Evolutionary conservation across 441 rosid genomes (phyloP), one percentile per base, ranked within the genome.

Genomic region (Pelargonium cotyledonis): DNA sequence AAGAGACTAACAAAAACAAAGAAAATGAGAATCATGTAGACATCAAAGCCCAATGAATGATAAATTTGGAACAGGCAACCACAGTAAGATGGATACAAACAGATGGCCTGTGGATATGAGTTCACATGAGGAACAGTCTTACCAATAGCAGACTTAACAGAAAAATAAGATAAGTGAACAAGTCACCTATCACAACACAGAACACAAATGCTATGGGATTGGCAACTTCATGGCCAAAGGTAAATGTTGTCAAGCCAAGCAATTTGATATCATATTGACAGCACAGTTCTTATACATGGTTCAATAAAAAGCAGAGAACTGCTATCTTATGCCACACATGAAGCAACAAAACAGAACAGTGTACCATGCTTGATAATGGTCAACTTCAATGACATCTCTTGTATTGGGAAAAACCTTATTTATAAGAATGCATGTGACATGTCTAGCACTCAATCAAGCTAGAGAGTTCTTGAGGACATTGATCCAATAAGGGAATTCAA

Each of bases 1-100:
- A 94, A 91, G 65, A 94, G 91, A 77, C 98, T 89, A 74, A 63
- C 68, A 29, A 23, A 66, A 65, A 47, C 60, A 9, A 69, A 70
- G 61, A 38, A 41, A 68, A 23, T 35, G 5, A 70, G 58, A 26
- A 8, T 41, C 18, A 67, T 29, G n/a, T 8, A 46, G 10, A 46
- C 10, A 12, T 12, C 51, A 8, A 3, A 46, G 1, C 8, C 12
- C 5, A 11, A 11, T 44, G 49, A 44, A 44, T 44, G 12, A 44
- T 44, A 44, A 44, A 44, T 4, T 26, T 26, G 31, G 31, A 26
- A 26, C 31, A 26, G 31, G 31, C 2, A 1, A 4, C 21, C 8
- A n/a, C 60, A 53, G 58, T 16, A 15, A 53, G 60, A 53, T 15
- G 60, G 60, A n/a, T 6, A 8, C 60, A 53, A 53, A 46, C 51